phyloP scores from a whole-genome alignment of 495 filamentous ascomycete genomes.

The Aspergillus biplanus region DNA sequence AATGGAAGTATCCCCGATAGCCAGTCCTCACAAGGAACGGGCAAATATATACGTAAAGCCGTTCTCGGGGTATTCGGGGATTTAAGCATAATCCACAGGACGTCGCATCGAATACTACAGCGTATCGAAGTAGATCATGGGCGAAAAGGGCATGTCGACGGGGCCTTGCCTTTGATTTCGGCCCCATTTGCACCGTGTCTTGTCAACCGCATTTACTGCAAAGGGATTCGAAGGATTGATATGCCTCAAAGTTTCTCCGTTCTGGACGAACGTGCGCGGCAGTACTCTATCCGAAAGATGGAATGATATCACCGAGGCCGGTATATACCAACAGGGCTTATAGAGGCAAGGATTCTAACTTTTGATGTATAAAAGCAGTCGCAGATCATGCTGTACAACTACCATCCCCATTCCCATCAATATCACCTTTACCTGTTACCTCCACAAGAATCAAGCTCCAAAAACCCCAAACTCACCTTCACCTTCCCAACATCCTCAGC shows the following conservation, averaged over 20 bases:
- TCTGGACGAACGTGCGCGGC: not conserved
- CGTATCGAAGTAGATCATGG: not conserved
- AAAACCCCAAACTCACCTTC: not conserved
- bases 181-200: not conserved
- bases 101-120: too few species aligned
- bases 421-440: not conserved
- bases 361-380: not conserved
- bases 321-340: not conserved
- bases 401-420: not conserved
- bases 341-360: not conserved
- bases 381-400: not conserved
- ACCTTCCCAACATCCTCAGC: not conserved
- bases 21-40: not conserved
- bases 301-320: not conserved
- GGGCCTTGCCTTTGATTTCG: not conserved
- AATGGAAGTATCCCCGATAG: not conserved
- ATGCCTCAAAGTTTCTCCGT: not conserved
- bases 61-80: too few species aligned
- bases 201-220: not conserved
- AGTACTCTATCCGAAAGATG: not conserved
- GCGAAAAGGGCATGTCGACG: not conserved
- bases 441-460: not conserved
- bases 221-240: not conserved
- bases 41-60: not conserved
- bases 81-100: too few species aligned